Evolutionary conservation across 805 yeast genomes (phyloP), one percentile per base, ranked within the genome.

Genomic region (Sugiyamaella mastotermitis): DNA sequence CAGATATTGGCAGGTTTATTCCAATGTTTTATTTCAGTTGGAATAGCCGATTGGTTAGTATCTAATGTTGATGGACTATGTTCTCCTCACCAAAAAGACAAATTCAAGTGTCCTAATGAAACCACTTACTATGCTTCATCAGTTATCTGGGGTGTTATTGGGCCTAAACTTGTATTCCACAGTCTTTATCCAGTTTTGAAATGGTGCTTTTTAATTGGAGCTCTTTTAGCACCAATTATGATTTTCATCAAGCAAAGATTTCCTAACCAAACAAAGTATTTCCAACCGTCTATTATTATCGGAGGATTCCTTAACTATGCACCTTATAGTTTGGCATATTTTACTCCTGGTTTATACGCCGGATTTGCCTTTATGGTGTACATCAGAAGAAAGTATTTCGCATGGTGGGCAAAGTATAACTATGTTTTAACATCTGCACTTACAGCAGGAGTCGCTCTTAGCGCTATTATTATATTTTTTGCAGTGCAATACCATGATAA

Each of bases 401-500:
- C 64, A 18, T 71, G 82, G 82, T 80, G 83, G 66, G 60, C 58
- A 34, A 64, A 64, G 55, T 70, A 66, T 53, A 66, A 61, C 51
- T 69, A 64, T 42, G 66, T 79, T 13, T 57, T 79, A 37, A 64
- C 78, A 15, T 69, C 79, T 38, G 80, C 74, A 1, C 57, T 78
- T 20, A 60, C 69, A 4, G 74, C 82, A 0, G 84, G 82, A 10
- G 72, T 76, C 13, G 83, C 83, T 2, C 68, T 77, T 46, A 63
- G 76, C 40, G 76, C 75, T 0, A 59, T 76, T 31, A 57, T 78
- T 40, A 71, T 78, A 30, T 79, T 80, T 59, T 74, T 76, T 50
- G 57, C 71, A 1, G 67, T 69, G 2, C 62, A 64, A 42, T 74
- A 67, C 48, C 65, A 72, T 33, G 60, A 62, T 3, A 63, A 59